Conservation (phyloP, 2,329 filamentous ascomycete species). For the Phialophora expanda region DNA sequence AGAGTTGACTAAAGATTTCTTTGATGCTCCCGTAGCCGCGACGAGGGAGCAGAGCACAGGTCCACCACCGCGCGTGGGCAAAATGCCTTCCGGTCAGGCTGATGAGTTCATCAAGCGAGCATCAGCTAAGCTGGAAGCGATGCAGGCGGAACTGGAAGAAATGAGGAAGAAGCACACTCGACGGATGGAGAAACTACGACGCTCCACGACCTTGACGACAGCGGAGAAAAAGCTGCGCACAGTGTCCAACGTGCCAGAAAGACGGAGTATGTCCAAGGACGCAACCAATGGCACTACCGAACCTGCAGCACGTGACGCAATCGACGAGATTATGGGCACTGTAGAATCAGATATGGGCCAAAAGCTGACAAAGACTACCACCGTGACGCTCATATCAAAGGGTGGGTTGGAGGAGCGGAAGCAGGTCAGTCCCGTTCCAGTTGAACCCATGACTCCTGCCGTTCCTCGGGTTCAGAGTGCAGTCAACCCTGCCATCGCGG, state of each 20-base stretch:
- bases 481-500: constrained; percentile 12
- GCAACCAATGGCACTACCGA: constrained; percentile 11
- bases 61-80: constrained; percentile 56
- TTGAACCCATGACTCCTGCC: constrained; percentile 5
- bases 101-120: constrained; percentile 84
- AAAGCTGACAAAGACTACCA: constrained; percentile 67
- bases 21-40: constrained; percentile 63
- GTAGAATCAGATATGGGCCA: constrained; percentile 74
- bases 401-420: constrained; percentile 71
- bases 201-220: constrained; percentile 69
- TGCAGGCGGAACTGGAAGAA: constrained; percentile 79
- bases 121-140: constrained; percentile 71
- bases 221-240: constrained; percentile 78
- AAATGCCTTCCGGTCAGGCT: constrained; percentile 75
- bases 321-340: constrained; percentile 75
- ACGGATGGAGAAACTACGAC: constrained; percentile 74
- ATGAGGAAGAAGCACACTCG: constrained; percentile 80
- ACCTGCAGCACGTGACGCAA: constrained; percentile 41
- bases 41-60: constrained; percentile 39
- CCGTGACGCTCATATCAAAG: constrained; percentile 74
- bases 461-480: constrained; percentile 18
- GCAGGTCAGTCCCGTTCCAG: constrained; percentile 15
- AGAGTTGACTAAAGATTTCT: constrained; percentile 80
- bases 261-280: constrained; percentile 26
- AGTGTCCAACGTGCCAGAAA: constrained; percentile 57